Percentiles rank a stretch among this genome's conserved stretches.
Evolutionary conservation across 2,329 filamentous ascomycete species (phyloP).

Genomic region (Sporothrix phasma): DNA sequence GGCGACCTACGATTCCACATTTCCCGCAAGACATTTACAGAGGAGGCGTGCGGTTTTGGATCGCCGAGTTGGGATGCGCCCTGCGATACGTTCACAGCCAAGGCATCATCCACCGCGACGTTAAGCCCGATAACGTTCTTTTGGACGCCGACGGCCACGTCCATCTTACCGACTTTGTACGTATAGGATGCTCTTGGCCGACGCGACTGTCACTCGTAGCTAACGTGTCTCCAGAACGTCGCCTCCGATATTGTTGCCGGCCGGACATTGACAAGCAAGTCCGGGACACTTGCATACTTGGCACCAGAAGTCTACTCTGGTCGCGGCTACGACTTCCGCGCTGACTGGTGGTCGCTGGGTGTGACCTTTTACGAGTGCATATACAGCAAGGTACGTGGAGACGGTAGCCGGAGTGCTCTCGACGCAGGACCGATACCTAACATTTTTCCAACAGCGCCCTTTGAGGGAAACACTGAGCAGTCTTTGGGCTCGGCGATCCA

Average conservation of each 20-base stretch:
- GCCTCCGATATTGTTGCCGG: conserved; percentile 83
- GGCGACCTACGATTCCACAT: conserved; percentile 97
- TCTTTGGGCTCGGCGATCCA: conserved; percentile 71
- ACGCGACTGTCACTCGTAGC: not conserved
- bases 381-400: conserved; percentile 83
- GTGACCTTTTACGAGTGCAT: conserved; percentile 99
- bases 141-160: conserved; percentile 86
- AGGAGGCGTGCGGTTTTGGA: conserved; percentile 95
- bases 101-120: conserved; percentile 81
- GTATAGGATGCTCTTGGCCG: conserved; percentile 24
- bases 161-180: conserved; percentile 92
- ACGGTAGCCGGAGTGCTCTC: too few relatives aligned
- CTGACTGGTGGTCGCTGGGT: conserved; percentile 97
- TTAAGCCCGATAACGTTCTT: conserved; percentile 87
- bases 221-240: conserved; percentile 58
- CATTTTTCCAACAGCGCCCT: conserved; percentile 52
- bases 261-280: conserved; percentile 84
- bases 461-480: conserved; percentile 80
- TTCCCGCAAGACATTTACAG: conserved; percentile 93
- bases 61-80: conserved; percentile 86
- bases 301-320: conserved; percentile 92
- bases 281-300: conserved; percentile 88
- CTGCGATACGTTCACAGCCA: conserved; percentile 77
- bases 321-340: conserved; percentile 77
- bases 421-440: conserved; percentile 27